These are phyloP conservation scores for Phytophthora fragariaefolia DNA, from an alignment of 352 stramenopile genomes.

Conservation along the genomic window DNA sequence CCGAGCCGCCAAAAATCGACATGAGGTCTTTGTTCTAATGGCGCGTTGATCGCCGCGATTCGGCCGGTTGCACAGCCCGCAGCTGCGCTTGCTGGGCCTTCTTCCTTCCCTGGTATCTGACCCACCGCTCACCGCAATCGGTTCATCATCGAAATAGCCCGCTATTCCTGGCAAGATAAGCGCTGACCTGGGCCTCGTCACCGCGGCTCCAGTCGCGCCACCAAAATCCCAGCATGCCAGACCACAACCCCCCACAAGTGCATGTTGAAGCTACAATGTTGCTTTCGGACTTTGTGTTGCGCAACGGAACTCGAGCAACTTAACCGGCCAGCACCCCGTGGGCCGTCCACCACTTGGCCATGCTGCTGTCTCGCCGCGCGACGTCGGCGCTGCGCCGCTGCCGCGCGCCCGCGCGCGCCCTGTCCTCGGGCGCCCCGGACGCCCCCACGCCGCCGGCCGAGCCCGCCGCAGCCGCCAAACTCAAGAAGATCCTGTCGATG, in stretches of 20 bases:
- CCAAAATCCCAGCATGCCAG: background rate
- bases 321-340: slow-evolving; percentile 2
- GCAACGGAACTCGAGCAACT: slow-evolving; percentile 20
- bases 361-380: slow-evolving; percentile 21
- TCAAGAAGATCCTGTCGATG: slow-evolving; percentile 42
- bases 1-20: slow-evolving; percentile 84
- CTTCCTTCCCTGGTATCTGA: slow-evolving; percentile 8
- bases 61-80: too few species aligned
- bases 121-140: too few species aligned
- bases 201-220: background rate
- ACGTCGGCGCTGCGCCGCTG: slow-evolving; percentile 26
- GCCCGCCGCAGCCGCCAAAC: slow-evolving; percentile 8
- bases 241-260: background rate
- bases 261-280: slow-evolving; percentile 11
- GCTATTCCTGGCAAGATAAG: slow-evolving; percentile 30
- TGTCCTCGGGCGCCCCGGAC: slow-evolving; percentile 18
- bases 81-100: background rate
- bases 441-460: slow-evolving; percentile 1
- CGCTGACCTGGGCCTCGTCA: background rate
- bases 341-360: slow-evolving; percentile 9
- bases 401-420: slow-evolving; percentile 6
- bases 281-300: too few species aligned
- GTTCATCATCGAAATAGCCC: slow-evolving; percentile 31
- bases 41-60: background rate
- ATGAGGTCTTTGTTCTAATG: slow-evolving; percentile 34